Percentiles rank a stretch among this genome's conserved stretches.
These are phyloP conservation scores for Radiomyces spectabilis DNA, from an alignment of 192 early-diverging fungal species.

Conservation along the genomic window DNA sequence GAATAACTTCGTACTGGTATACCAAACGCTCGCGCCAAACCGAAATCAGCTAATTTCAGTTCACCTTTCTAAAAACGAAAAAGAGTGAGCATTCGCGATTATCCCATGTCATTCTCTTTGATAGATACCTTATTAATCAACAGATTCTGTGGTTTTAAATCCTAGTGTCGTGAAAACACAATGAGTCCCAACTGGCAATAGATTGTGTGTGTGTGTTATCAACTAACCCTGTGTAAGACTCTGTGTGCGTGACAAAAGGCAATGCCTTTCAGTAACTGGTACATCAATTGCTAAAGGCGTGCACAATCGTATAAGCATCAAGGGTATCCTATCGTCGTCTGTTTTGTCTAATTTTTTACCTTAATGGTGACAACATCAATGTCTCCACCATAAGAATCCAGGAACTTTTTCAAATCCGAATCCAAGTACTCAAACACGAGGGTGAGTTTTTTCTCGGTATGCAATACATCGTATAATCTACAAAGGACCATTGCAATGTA, in stretches of 20 bases:
- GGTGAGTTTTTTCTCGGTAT: constrained; percentile 96
- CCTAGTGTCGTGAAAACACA: constrained; percentile 34
- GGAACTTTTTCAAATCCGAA: constrained; percentile 97
- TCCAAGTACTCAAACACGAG: constrained; percentile 99
- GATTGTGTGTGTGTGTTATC: background rate
- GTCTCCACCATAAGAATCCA: constrained; percentile 82
- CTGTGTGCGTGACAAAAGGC: constrained; percentile 97
- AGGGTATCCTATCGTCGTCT: background rate
- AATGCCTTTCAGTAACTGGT: constrained; percentile 92
- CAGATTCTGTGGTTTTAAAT: constrained; percentile 86
- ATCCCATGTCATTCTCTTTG: background rate
- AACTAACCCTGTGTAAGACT: constrained; percentile 81
- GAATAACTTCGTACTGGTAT: constrained; percentile 87
- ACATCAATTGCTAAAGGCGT: constrained; percentile 78
- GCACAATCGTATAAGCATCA: background rate
- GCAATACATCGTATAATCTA: constrained; percentile 91
- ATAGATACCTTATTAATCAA: constrained; percentile 79
- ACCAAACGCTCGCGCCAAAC: constrained; percentile 92
- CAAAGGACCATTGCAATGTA: too few species aligned
- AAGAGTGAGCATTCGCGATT: background rate
- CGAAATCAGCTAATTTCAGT: constrained; percentile 89
- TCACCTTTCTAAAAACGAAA: constrained; percentile 48
- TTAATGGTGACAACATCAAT: constrained; percentile 78
- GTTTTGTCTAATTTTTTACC: constrained; percentile 34
- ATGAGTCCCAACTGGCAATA: background rate